Evolutionary conservation across 495 filamentous ascomycete species (phyloP), one percentile per base, ranked within the genome.

Genomic region (Penicillium roqueforti): DNA sequence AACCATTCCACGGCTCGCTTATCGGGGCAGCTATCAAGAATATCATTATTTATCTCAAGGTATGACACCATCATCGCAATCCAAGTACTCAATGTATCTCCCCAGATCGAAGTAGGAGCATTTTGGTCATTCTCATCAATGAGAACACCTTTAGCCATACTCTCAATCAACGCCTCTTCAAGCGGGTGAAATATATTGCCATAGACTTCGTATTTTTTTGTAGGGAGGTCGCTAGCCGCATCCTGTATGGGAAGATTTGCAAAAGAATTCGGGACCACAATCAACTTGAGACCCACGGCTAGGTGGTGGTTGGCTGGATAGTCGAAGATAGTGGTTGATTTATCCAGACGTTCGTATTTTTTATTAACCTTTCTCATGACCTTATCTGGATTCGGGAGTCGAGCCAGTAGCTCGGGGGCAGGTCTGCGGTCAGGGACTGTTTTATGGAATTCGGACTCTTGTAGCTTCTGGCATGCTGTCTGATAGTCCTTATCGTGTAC

Each of bases 31-130:
- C 43, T n/a, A 55, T 61, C 58, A 19, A 60, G 49, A 11, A 53
- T 54, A 39, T 58, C 41, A 44, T 65, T 65, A 22, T 65, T 54
- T 37, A 60, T 59, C 40, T 59, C 56, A 14, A 65, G 53, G 22
- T 65, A 59, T n/a, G n/a, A n/a, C n/a, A 28, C 45, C 61, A 65
- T 65, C 53, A 57, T 51, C 19, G 47, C 22, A 34, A 63, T 25
- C 60, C 53, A 63, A 36, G 43, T 10, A 14, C 25, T 54, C 40
- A 63, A 42, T 47, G 8, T 26, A 2, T 28, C 11, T 10, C 20
- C 36, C 54, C 57, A 60, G 14, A 16, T 14, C 11, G 58, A 60
- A 55, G 52, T 49, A 8, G 47, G 47, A 3, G 38, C 18, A 34
- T 26, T 26, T 19, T 56, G 53, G 5, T 20, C 18, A 23, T 47